Base-by-base conservation (phyloP, 805 yeast genomes). In the Sugiyamaella smithiae region DNA sequence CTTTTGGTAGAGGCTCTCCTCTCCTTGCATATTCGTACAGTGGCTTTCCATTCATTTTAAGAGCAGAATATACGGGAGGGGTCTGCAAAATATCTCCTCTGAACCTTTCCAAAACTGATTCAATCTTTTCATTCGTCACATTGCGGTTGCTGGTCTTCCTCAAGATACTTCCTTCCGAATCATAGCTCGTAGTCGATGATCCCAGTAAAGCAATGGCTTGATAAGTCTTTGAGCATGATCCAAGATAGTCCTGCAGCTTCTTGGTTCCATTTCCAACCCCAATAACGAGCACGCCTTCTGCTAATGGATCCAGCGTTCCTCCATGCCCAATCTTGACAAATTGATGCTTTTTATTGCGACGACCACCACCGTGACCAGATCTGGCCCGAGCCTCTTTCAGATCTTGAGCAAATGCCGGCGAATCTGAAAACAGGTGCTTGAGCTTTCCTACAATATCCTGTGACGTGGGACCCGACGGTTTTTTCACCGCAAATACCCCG, bases 181-280 rank as follows among this genome's bases (percentile, higher is more conserved):
- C 99, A 14, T 96, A 97, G 0, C 97, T 88, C 0, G 97, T 88
- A 0, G 99, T 95, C 2, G 90, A 78, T 2, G 84, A 82, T 19
- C 99, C 99, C 56, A 93, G 74, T 25, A 91, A 68, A 0, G 96
- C 97, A 48, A 80, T 80, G 7, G 96, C 82, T 49, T 83, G 87
- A 65, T 93, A 93, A 1, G 81, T 78, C 61, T 93, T 93, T 6
- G 76, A 74, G 51, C 95, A 83, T 25, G 83, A 85, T 25, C 81
- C 81, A 17, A 91, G 72, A 60, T 85, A 89, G 51, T 77, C 72
- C 48, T 81, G 84, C 37, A 93, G 70, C 62, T 77, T 72, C 64
- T 91, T 95, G 1, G 99, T 93, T 2, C 99, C 99, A 1, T 73
- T 54, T 4, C 97, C 97, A n/a, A 93, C 79, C 4, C 99, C 99